Conservation (phyloP, 2,329 filamentous ascomycete genomes). For the Nigrospora oryzae region DNA sequence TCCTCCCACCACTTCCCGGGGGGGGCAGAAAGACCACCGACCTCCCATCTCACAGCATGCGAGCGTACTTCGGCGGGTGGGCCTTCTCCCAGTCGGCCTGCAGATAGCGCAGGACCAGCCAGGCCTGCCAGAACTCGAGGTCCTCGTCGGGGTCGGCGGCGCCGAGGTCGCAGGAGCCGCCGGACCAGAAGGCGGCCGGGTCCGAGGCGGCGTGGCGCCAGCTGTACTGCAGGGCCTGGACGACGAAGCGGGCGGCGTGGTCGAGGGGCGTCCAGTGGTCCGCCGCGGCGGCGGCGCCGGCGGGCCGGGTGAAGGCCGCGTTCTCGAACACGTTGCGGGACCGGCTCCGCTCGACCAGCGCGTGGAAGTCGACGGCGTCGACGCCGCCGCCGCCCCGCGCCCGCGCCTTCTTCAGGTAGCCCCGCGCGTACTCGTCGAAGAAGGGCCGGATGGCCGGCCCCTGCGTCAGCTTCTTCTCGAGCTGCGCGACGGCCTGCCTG, state of each 20-base stretch:
- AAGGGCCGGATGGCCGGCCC: slow-evolving; percentile 15
- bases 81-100: slow-evolving; percentile 17
- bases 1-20: too few relatives aligned
- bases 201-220: slow-evolving; percentile 13
- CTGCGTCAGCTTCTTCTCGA: slow-evolving; percentile 10
- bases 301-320: slow-evolving; percentile 7
- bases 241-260: slow-evolving; percentile 17
- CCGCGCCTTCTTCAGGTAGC: slow-evolving; percentile 14
- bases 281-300: neutral
- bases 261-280: slow-evolving; percentile 14
- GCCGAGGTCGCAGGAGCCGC: slow-evolving; percentile 12
- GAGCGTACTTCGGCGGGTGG: too few relatives aligned
- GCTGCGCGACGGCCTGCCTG: neutral
- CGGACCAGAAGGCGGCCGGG: slow-evolving; percentile 7
- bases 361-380: slow-evolving; percentile 10
- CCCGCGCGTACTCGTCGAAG: slow-evolving; percentile 17
- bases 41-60: too few relatives aligned
- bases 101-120: slow-evolving; percentile 16
- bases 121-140: slow-evolving; percentile 17
- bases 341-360: slow-evolving; percentile 9
- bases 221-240: slow-evolving; percentile 15
- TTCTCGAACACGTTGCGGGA: slow-evolving; percentile 10
- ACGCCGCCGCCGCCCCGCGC: slow-evolving; percentile 2
- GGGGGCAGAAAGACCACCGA: too few relatives aligned
- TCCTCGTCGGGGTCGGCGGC: slow-evolving; percentile 11